Percentiles rank a stretch among this genome's conserved stretches.
Evolutionary conservation across 768 basidiomycete species (phyloP).

Genomic region (Hypsizygus marmoreus): DNA sequence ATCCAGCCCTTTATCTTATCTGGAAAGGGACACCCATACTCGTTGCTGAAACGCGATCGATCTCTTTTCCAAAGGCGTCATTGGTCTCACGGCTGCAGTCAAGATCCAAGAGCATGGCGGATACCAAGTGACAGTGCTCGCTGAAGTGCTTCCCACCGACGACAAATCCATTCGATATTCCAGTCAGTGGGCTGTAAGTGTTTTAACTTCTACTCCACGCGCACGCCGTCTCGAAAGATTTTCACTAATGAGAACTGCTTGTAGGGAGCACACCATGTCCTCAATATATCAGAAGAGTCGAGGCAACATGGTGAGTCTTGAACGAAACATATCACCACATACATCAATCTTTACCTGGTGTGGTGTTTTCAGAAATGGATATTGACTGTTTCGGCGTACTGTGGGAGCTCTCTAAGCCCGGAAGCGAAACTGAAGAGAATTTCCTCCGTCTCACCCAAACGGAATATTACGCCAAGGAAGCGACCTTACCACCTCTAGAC

Average conservation of each 20-base stretch:
- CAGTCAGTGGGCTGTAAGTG: slow-evolving; percentile 77
- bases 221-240: neutral
- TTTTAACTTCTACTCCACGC: neutral
- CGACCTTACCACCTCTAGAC: slow-evolving; percentile 39
- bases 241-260: neutral
- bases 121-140: slow-evolving; percentile 68
- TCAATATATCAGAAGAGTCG: slow-evolving; percentile 42
- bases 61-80: too few species aligned
- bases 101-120: slow-evolving; percentile 61
- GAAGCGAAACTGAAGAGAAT: slow-evolving; percentile 52
- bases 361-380: slow-evolving; percentile 56
- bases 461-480: slow-evolving; percentile 53
- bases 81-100: slow-evolving; percentile 76
- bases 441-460: slow-evolving; percentile 66
- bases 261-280: slow-evolving; percentile 85
- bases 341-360: neutral
- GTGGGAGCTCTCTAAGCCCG: slow-evolving; percentile 68
- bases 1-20: neutral
- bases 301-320: slow-evolving; percentile 52
- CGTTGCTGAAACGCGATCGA: too few species aligned
- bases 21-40: neutral
- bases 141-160: slow-evolving; percentile 71
- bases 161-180: slow-evolving; percentile 68
- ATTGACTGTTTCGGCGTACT: slow-evolving; percentile 68
- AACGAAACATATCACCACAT: too few species aligned